These are phyloP conservation scores for Eucalyptus marginata DNA, from an alignment of 345 rosid genomes.

Conservation along the genomic window DNA sequence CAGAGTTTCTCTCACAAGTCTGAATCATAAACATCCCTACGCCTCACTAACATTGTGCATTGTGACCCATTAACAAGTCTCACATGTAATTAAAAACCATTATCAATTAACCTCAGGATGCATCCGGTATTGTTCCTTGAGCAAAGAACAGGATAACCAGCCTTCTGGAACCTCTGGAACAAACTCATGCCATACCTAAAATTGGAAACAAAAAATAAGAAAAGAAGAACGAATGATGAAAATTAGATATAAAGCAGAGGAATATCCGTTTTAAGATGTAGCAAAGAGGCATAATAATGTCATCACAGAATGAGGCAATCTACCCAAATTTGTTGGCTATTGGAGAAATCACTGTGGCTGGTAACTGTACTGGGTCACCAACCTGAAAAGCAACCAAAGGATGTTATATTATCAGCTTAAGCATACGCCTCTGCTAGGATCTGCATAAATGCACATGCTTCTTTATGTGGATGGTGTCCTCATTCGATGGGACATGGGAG, in stretches of 20 bases:
- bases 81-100: not conserved
- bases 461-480: not conserved
- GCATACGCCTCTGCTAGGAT: not conserved
- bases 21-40: not conserved
- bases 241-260: not conserved
- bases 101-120: conserved; percentile 74
- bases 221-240: not conserved
- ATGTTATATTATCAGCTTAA: not conserved
- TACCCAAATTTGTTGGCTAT: conserved; percentile 74
- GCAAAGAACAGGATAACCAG: conserved; percentile 93
- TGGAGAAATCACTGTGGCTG: conserved; percentile 93
- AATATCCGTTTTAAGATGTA: not conserved
- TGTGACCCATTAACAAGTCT: not conserved
- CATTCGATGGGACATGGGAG: not conserved
- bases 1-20: not conserved
- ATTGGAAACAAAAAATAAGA: not conserved
- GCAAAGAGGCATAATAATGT: not conserved
- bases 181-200: conserved; percentile 85
- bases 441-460: not conserved
- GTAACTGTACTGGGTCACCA: conserved; percentile 93
- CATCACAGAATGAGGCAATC: not conserved
- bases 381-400: conserved; percentile 37
- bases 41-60: not conserved
- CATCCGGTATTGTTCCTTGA: conserved; percentile 92
- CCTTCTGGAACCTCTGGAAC: conserved; percentile 93